Percentiles rank a stretch among this genome's conserved stretches.
Conservation (phyloP, 306 rosid species). For the Ormosia emarginata region DNA sequence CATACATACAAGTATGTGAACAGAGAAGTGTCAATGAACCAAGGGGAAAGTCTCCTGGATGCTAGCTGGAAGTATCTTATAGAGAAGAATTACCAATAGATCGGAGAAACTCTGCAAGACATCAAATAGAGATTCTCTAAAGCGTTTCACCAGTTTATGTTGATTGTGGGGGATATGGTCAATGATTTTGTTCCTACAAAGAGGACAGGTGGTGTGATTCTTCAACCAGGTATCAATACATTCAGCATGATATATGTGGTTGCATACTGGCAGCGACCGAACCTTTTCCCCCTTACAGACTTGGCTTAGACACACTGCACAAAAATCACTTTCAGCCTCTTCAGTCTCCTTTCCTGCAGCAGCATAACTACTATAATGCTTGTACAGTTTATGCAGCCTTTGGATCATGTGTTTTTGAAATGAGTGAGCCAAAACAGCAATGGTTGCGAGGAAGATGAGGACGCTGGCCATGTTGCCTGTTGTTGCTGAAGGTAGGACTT, state of each 20-base stretch:
- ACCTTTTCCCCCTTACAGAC: slow-evolving; percentile 18
- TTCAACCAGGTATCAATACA: slow-evolving; percentile 40
- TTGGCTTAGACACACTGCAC: slow-evolving; percentile 33
- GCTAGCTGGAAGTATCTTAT: slow-evolving; percentile 8
- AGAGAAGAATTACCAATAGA: slow-evolving; percentile 8
- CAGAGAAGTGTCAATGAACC: not conserved
- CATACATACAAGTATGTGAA: not conserved
- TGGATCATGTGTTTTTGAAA: slow-evolving; percentile 9
- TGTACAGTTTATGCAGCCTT: not conserved
- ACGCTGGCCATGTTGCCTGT: not conserved
- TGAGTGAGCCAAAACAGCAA: not conserved
- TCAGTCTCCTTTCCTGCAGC: not conserved
- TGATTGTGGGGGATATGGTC: not conserved
- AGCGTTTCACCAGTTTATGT: not conserved
- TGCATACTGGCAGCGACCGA: slow-evolving; percentile 19
- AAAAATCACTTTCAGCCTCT: slow-evolving; percentile 1
- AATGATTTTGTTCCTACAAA: slow-evolving; percentile 30
- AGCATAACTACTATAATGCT: not conserved
- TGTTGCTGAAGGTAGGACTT: not conserved
- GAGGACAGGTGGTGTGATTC: slow-evolving; percentile 39
- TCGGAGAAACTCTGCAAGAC: slow-evolving; percentile 15
- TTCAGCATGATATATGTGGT: slow-evolving; percentile 30
- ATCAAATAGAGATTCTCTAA: not conserved
- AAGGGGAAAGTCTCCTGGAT: slow-evolving; percentile 19
- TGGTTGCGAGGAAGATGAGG: slow-evolving; percentile 15